Evolutionary conservation across 495 filamentous ascomycete species (phyloP).

Genomic region (Hypoxylon intermedium): DNA sequence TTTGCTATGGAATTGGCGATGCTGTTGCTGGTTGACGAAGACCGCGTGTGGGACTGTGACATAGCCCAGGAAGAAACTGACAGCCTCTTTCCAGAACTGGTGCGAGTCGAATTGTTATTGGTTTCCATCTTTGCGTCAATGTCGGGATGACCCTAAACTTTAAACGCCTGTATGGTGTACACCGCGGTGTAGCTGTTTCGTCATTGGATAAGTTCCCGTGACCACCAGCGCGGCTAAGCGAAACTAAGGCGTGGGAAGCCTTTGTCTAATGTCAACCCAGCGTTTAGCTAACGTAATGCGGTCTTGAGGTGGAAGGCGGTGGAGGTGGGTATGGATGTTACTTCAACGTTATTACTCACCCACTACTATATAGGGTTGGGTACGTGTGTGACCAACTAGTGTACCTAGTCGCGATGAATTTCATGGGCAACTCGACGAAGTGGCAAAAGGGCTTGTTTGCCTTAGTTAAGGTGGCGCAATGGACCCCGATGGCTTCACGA

Average conservation of each 20-base stretch:
- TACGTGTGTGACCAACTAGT: neutral
- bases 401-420: neutral
- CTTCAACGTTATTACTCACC: too few species aligned
- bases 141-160: constrained; percentile 14
- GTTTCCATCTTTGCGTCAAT: constrained; percentile 10
- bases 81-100: constrained; percentile 31
- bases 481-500: neutral
- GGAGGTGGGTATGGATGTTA: too few species aligned
- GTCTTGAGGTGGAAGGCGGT: too few species aligned
- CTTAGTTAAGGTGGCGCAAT: constrained; percentile 12
- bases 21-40: constrained; percentile 43
- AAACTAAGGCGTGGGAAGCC: too few species aligned
- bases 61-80: constrained; percentile 39
- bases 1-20: constrained; percentile 46
- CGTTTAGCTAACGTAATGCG: neutral
- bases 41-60: constrained; percentile 40
- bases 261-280: neutral
- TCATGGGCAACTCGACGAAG: constrained; percentile 4
- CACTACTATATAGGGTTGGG: too few species aligned
- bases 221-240: neutral
- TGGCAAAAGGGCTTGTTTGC: constrained; percentile 27
- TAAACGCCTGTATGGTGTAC: constrained; percentile 23
- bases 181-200: constrained; percentile 16
- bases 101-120: constrained; percentile 22
- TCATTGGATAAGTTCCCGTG: constrained; percentile 24